Evolutionary conservation across 352 stramenopile species (phyloP).

Genomic region (Phytophthora agathidicida): DNA sequence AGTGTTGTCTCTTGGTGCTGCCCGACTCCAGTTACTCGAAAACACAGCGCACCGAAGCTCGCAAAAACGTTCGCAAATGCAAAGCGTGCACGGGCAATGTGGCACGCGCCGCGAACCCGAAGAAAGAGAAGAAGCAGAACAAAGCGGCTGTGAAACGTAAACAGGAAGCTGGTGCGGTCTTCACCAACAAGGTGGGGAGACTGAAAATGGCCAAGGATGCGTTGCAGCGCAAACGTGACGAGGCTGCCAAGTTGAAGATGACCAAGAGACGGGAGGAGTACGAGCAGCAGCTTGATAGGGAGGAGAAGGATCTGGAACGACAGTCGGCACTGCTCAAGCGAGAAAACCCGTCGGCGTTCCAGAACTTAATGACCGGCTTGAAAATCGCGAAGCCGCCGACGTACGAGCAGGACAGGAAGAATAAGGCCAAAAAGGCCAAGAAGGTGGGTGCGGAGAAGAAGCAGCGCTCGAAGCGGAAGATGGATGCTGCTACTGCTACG

Average conservation of each 20-base stretch:
- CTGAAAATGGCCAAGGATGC: slow-evolving; percentile 27
- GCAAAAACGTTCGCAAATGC: slow-evolving; percentile 22
- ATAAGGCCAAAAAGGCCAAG: slow-evolving; percentile 10
- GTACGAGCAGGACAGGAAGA: slow-evolving; percentile 11
- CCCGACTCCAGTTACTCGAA: slow-evolving; percentile 22
- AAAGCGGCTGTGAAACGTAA: slow-evolving; percentile 3
- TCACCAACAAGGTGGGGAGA: slow-evolving; percentile 31
- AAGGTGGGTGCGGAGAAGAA: slow-evolving; percentile 1
- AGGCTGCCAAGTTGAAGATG: slow-evolving; percentile 26
- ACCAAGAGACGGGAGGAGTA: slow-evolving; percentile 39
- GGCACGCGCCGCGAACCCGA: not conserved
- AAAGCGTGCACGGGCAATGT: slow-evolving; percentile 28
- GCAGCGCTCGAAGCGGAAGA: slow-evolving; percentile 10
- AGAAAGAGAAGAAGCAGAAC: slow-evolving; percentile 1
- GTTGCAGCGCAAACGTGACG: slow-evolving; percentile 25
- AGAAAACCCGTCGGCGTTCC: slow-evolving; percentile 11
- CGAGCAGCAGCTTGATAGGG: slow-evolving; percentile 34
- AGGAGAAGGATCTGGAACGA: slow-evolving; percentile 24
- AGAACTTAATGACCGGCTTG: slow-evolving; percentile 23
- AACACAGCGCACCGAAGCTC: slow-evolving; percentile 2
- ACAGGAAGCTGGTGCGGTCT: slow-evolving; percentile 6
- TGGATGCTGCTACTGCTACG: not conserved
- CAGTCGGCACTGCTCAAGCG: slow-evolving; percentile 23
- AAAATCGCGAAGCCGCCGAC: slow-evolving; percentile 28
- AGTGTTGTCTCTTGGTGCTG: slow-evolving; percentile 26